phyloP scores from a whole-genome alignment of 2,329 filamentous ascomycete species.

The Calcarisporium arbuscula region DNA sequence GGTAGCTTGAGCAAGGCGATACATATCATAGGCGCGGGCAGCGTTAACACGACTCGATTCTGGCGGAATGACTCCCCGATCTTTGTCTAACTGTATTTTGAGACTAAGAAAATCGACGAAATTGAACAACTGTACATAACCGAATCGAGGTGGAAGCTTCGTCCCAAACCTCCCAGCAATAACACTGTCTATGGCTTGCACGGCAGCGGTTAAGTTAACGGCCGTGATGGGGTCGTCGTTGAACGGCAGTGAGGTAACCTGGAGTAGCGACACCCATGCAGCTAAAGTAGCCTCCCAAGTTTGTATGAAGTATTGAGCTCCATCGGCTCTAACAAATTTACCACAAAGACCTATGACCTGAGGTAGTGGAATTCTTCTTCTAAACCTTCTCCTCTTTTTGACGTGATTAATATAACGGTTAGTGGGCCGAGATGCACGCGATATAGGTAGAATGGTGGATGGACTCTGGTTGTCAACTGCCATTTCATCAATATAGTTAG shows the following conservation, averaged over 20 bases:
- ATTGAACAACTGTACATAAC: slow-evolving; percentile 1
- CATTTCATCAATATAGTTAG: no score
- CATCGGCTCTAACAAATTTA: slow-evolving; percentile 1
- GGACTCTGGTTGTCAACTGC: no score
- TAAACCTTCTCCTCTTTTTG: no score
- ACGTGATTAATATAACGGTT: no score
- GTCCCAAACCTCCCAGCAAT: neutral
- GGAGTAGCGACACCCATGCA: neutral
- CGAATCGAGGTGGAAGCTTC: neutral
- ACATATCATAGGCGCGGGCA: neutral
- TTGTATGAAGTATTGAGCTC: neutral
- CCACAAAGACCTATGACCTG: no score
- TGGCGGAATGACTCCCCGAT: no score
- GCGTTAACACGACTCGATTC: no score
- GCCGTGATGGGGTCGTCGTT: neutral
- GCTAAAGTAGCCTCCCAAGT: slow-evolving; percentile 1
- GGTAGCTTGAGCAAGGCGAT: neutral
- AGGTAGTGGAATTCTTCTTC: no score
- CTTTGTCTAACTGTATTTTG: no score
- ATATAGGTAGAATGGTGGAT: no score
- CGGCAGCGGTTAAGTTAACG: neutral
- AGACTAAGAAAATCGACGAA: neutral
- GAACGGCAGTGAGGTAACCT: neutral
- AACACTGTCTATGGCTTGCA: slow-evolving; percentile 2
- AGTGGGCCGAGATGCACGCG: no score